phyloP scores from a whole-genome alignment of 2,329 filamentous ascomycete species.

The Tolypocladium pustulatum region DNA sequence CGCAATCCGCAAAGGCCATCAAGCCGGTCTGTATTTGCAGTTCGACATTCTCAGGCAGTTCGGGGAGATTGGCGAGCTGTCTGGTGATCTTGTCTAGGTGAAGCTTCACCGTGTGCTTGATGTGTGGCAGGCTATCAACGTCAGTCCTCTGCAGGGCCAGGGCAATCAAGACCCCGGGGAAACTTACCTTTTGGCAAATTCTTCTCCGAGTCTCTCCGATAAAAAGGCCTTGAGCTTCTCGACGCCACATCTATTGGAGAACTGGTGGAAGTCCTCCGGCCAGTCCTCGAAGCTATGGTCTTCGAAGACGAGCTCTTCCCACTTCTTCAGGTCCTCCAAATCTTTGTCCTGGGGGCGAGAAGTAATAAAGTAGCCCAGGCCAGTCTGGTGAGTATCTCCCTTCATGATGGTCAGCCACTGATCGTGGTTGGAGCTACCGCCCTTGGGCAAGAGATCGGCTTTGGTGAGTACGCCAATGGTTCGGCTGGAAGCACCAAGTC shows the following conservation, averaged over 20 bases:
- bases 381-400: slow-evolving; percentile 50
- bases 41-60: slow-evolving; percentile 58
- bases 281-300: slow-evolving; percentile 27
- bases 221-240: slow-evolving; percentile 41
- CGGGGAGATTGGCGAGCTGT: slow-evolving; percentile 50
- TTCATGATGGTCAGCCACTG: slow-evolving; percentile 57
- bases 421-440: slow-evolving; percentile 26
- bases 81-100: slow-evolving; percentile 40
- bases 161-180: neutral
- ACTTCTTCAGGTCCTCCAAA: slow-evolving; percentile 39
- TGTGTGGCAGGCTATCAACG: slow-evolving; percentile 33
- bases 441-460: slow-evolving; percentile 57
- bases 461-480: slow-evolving; percentile 77
- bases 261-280: slow-evolving; percentile 37
- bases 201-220: slow-evolving; percentile 40
- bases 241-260: slow-evolving; percentile 40
- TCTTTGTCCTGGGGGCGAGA: slow-evolving; percentile 51
- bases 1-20: slow-evolving; percentile 41
- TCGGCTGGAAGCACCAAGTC: slow-evolving; percentile 43
- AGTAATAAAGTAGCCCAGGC: slow-evolving; percentile 71
- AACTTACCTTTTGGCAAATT: slow-evolving; percentile 40
- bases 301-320: slow-evolving; percentile 44
- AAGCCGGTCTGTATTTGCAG: slow-evolving; percentile 53
- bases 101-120: slow-evolving; percentile 40
- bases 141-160: slow-evolving; percentile 3